A percentile compares a stretch with the other conserved stretches of the same genome.
phyloP scores from a whole-genome alignment of 805 yeast species.

The Tanozyma kutaoensis region DNA sequence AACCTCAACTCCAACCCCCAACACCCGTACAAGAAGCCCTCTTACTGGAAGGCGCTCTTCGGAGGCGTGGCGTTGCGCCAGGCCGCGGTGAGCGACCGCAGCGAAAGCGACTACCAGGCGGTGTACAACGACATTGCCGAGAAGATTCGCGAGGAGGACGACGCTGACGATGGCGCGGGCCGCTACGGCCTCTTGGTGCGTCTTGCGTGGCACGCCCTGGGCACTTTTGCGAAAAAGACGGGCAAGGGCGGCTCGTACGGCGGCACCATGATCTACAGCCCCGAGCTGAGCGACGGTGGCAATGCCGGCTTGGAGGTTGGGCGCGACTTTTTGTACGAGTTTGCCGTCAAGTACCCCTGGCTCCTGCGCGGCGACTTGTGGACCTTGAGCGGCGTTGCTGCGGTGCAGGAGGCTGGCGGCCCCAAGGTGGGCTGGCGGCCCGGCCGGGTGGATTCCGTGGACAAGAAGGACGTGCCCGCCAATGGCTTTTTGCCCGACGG shows the following conservation, averaged over 20 bases:
- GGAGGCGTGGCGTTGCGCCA: too few relatives aligned
- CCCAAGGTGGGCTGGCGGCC: slow-evolving; percentile 48
- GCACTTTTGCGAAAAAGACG: slow-evolving; percentile 14
- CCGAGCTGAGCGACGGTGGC: slow-evolving; percentile 40
- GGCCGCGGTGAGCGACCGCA: too few relatives aligned
- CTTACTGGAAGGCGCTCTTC: too few relatives aligned
- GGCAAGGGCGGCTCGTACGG: slow-evolving; percentile 23
- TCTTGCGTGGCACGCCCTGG: slow-evolving; percentile 26
- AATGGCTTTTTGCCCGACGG: slow-evolving; percentile 41
- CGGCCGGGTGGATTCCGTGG: slow-evolving; percentile 28
- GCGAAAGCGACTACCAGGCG: slow-evolving; percentile 56
- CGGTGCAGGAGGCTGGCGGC: slow-evolving; percentile 52
- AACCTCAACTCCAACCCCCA: too few relatives aligned
- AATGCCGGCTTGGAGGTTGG: slow-evolving; percentile 42
- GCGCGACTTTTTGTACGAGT: slow-evolving; percentile 40
- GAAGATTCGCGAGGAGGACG: slow-evolving; percentile 6
- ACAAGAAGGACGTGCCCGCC: slow-evolving; percentile 21
- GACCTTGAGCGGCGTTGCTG: slow-evolving; percentile 59
- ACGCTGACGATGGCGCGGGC: slow-evolving; percentile 17
- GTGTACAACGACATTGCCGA: slow-evolving; percentile 65
- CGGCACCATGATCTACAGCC: slow-evolving; percentile 23
- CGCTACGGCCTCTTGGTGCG: slow-evolving; percentile 14
- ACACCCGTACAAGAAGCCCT: too few relatives aligned
- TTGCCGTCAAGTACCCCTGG: slow-evolving; percentile 44
- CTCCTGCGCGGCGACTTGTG: slow-evolving; percentile 56